phyloP scores from a whole-genome alignment of 306 rosid species.

The Dryas octopetala region DNA sequence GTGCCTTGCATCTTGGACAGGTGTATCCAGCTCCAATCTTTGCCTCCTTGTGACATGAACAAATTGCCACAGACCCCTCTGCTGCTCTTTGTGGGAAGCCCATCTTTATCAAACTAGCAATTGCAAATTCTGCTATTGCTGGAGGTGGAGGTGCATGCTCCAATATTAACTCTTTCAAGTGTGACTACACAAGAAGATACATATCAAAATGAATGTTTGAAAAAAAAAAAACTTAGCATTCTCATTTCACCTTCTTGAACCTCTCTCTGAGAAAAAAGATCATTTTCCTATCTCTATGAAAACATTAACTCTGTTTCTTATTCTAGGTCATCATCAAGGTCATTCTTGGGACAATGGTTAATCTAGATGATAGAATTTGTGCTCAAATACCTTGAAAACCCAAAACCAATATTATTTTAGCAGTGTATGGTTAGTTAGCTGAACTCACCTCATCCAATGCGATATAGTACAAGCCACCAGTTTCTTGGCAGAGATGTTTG shows the following conservation, averaged over 20 bases:
- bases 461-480: conserved; percentile 79
- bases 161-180: conserved; percentile 78
- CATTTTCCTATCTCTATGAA: background rate
- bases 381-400: background rate
- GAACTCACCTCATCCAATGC: conserved; percentile 88
- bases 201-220: conserved; percentile 18
- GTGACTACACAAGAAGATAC: conserved; percentile 49
- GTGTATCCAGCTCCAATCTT: conserved; percentile 88
- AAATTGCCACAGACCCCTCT: conserved; percentile 85
- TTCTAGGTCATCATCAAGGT: too few species aligned
- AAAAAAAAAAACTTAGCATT: background rate
- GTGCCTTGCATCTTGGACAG: conserved; percentile 95
- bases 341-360: too few species aligned
- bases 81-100: conserved; percentile 99
- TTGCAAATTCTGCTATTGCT: conserved; percentile 93
- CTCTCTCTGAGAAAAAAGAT: background rate
- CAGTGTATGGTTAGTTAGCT: background rate
- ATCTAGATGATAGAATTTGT: background rate
- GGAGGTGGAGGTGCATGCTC: conserved; percentile 99
- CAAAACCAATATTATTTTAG: conserved; percentile 6
- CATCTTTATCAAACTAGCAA: conserved; percentile 89
- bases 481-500: conserved; percentile 91
- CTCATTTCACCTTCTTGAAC: too few species aligned
- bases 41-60: conserved; percentile 90
- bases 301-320: too few species aligned